Evolutionary conservation across 2,329 filamentous ascomycete genomes (phyloP), one percentile per base, ranked within the genome.

Genomic region (Penicillium crustosum): DNA sequence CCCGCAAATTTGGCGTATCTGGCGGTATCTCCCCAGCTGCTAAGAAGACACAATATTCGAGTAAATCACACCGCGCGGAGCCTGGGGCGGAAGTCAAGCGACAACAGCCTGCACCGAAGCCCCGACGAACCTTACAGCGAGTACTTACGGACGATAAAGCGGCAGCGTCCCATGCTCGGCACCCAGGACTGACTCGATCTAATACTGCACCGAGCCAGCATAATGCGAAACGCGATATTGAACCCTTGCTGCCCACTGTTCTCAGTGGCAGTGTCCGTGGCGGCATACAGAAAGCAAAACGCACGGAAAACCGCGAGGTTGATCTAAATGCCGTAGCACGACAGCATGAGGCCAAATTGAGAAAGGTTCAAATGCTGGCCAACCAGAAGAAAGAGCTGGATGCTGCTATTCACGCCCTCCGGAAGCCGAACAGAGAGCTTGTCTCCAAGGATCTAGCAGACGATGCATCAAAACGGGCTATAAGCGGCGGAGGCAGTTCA

Each of bases 341-440:
- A 51, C 73, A 75, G 51, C 76, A 77, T 50, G 77, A 81, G 59
- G 69, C 73, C 10, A 82, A 81, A 60, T 61, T 78, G 41, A 76
- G 74, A 61, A 79, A 78, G 61, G 76, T 78, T 55, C 75, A 79
- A 55, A 70, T 75, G 59, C 66, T 79, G 13, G 68, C 75, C 25
- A 77, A 80, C 31, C 77, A 80, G 57, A 79, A 79, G 68, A 77
- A 73, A 58, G 78, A 81, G 59, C 71, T 81, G 10, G 77, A 79
- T 58, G 77, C 76, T 27, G 79, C 79, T 29, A 82, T 82, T 58
- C 67, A 73, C 25, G 73, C 78, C 0, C 66, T 81, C 5, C 75
- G 77, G 47, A 80, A 79, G 57, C 79, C 79, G 5, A 81, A 81
- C 60, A 71, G 79, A 49, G 72, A 75, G 35, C 70, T 80, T 5